phyloP scores from a whole-genome alignment of 352 stramenopile species.

The Phytophthora niederhauseri region DNA sequence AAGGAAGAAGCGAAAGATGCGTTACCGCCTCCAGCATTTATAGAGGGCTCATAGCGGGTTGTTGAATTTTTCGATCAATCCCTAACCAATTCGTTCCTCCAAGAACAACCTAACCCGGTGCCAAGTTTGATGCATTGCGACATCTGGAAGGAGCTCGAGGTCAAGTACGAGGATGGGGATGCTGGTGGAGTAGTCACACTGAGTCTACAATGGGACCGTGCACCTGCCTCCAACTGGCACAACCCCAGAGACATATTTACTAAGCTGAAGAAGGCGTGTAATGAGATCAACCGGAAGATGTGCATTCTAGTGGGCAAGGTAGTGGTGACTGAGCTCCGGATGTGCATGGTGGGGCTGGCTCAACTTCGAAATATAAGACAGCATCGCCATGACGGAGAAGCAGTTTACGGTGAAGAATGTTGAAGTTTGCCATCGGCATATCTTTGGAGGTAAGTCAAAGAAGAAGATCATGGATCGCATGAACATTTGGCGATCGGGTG shows the following conservation, averaged over 20 bases:
- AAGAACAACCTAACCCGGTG: not conserved
- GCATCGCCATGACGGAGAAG: conserved; percentile 7
- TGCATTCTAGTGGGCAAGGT: conserved; percentile 5
- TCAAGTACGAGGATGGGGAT: not conserved
- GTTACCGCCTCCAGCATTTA: not conserved
- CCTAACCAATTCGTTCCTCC: not conserved
- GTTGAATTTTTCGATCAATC: not conserved
- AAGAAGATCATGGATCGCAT: conserved; percentile 12
- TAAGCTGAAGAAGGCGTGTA: conserved; percentile 17
- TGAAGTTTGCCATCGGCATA: not conserved
- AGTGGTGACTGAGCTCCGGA: conserved; percentile 15
- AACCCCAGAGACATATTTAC: conserved; percentile 7
- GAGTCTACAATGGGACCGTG: not conserved
- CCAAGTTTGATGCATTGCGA: not conserved
- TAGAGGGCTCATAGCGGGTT: not conserved
- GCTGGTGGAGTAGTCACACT: not conserved
- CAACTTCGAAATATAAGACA: conserved; percentile 11
- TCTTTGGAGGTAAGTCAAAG: conserved; percentile 1
- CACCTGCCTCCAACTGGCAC: conserved; percentile 6
- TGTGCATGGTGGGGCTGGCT: conserved; percentile 15
- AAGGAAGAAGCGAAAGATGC: not conserved
- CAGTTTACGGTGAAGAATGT: conserved; percentile 12
- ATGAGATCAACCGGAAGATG: conserved; percentile 18
- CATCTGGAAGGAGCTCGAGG: not conserved
- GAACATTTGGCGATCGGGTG: not conserved